Conservation (phyloP, 2,329 filamentous ascomycete genomes). For the Scorias spongiosa region DNA sequence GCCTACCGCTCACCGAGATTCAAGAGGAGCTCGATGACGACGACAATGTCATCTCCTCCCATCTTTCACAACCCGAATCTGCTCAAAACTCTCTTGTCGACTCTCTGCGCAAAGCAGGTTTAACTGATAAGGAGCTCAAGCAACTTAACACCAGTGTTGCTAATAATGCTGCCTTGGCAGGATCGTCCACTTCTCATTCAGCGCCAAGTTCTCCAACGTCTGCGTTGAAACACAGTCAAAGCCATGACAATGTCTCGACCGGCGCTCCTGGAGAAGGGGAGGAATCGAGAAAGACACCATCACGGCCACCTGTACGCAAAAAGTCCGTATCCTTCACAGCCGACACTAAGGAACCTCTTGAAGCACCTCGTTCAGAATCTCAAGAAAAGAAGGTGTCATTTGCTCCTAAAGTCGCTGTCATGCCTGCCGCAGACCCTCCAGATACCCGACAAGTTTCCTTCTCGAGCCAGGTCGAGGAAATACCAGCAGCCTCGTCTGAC, state of each 20-base stretch:
- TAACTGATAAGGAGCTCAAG: slow-evolving; percentile 24
- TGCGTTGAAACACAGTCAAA: slow-evolving; percentile 22
- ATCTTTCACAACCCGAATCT: slow-evolving; percentile 43
- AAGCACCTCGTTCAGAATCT: slow-evolving; percentile 15
- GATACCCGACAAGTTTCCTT: slow-evolving; percentile 19
- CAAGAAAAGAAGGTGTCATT: slow-evolving; percentile 21
- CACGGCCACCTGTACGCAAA: slow-evolving; percentile 14
- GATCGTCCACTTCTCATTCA: neutral
- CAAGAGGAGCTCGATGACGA: slow-evolving; percentile 84
- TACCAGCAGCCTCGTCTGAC: slow-evolving; percentile 9
- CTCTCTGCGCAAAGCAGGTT: slow-evolving; percentile 61
- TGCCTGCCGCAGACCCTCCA: slow-evolving; percentile 18
- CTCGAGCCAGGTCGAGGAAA: slow-evolving; percentile 17
- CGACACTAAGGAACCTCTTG: slow-evolving; percentile 38
- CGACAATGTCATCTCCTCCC: slow-evolving; percentile 57
- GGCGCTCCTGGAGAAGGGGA: neutral
- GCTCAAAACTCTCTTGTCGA: slow-evolving; percentile 53
- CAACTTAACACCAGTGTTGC: neutral
- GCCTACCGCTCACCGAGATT: slow-evolving; percentile 75
- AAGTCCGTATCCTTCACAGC: slow-evolving; percentile 51
- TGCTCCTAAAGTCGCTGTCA: slow-evolving; percentile 20
- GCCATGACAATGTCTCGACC: slow-evolving; percentile 15
- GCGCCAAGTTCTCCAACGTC: neutral
- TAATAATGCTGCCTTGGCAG: neutral
- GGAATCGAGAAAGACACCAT: slow-evolving; percentile 4